These are phyloP conservation scores for Crithidia fasciculata DNA, from an alignment of 208 protist genomes.

Conservation along the genomic window DNA sequence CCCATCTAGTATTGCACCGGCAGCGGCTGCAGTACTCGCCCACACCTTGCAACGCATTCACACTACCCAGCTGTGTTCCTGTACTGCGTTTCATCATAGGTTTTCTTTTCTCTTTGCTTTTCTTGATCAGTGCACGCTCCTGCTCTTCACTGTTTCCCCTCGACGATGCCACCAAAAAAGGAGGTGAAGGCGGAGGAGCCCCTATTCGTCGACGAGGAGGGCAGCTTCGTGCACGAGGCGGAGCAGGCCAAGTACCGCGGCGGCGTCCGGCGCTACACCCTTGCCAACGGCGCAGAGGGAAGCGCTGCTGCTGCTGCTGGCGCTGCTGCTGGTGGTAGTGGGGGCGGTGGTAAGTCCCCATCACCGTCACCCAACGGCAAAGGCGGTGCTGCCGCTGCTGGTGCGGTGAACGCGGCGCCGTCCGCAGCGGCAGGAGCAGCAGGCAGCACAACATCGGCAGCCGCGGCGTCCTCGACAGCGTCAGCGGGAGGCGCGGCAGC, in stretches of 20 bases:
- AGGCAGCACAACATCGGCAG: not conserved
- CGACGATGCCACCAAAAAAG: conserved; percentile 81
- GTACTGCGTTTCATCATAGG: no score
- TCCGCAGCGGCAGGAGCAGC: not conserved
- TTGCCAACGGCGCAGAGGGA: conserved; percentile 1
- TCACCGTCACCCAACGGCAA: no score
- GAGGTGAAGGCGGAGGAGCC: conserved; percentile 78
- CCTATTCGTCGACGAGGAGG: conserved; percentile 73
- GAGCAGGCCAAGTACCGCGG: conserved; percentile 68
- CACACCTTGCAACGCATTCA: no score
- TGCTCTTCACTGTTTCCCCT: not conserved
- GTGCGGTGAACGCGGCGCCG: not conserved
- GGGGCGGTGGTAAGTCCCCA: not conserved
- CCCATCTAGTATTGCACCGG: no score
- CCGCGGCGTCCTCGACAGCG: not conserved
- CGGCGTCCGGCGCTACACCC: conserved; percentile 56
- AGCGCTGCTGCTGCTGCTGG: not conserved
- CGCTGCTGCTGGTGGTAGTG: not conserved
- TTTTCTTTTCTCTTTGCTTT: not conserved
- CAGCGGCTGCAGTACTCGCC: no score
- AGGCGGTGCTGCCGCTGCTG: conserved; percentile 1
- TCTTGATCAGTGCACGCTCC: not conserved
- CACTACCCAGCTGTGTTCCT: no score
- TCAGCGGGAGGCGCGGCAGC: conserved; percentile 1
- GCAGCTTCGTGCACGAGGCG: conserved; percentile 73